Evolutionary conservation across 805 yeast genomes (phyloP), one percentile per base, ranked within the genome.

Genomic region (Hanseniaspora pseudoguilliermondii): DNA sequence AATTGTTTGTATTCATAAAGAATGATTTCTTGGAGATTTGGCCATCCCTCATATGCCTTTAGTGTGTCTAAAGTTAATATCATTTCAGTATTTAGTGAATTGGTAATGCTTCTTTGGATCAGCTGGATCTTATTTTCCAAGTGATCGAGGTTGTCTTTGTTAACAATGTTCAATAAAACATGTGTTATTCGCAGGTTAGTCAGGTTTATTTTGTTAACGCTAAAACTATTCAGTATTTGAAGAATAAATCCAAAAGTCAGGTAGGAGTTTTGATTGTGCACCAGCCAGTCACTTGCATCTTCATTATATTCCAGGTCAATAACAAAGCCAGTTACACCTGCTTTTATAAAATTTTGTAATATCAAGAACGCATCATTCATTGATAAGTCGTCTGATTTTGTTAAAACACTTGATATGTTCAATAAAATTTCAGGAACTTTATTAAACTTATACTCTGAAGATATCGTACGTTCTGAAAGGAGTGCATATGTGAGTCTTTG

Each of bases 281-380:
- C 34, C 10, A 16, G 9, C 56, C 56, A 53, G 5, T 21, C 15
- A 7, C 39, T 46, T 35, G 16, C 20, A 5, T 3, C 34, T 8
- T 29, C 13, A 15, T 38, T 41, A 27, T 53, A 53, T 13, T 53
- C 40, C 25, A 53, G 25, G 40, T 53, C 56, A 6, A 53, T 29
- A 16, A 38, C 23, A 46, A 53, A 38, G 11, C 56, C 56, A 4
- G 23, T 27, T 4, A 34, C 46, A 13, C 56, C 56, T 15, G 40
- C 48, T 13, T 29, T 32, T 8, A 53, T 20, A 9, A 53, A 11
- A 35, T 53, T 53, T 29, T 25, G 16, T 16, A 53, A 13, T 29
- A 25, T 27, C 21, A 21, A 6, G 8, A 10, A 9, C 13, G 42
- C 29, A 10, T 29, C 27, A 5, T 16, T 5, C 11, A 3, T 7